A percentile compares a stretch with the other conserved stretches of the same genome.
These are phyloP conservation scores for Podospora pseudopauciseta DNA, from an alignment of 495 filamentous ascomycete species.

Conservation along the genomic window DNA sequence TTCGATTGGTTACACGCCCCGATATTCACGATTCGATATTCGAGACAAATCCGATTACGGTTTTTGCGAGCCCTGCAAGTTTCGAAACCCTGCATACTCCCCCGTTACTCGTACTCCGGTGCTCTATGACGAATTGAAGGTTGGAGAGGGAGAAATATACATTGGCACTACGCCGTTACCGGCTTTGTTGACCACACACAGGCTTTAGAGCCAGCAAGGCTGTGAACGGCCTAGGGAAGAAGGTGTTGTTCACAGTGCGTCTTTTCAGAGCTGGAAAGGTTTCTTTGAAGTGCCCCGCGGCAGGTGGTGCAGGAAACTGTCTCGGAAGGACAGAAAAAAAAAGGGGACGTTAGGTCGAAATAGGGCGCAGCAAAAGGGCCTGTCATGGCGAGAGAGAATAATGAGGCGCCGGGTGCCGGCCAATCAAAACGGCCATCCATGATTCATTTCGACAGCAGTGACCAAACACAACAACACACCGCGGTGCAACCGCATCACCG, in stretches of 20 bases:
- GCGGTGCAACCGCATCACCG: constrained; percentile 28
- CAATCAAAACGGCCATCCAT: constrained; percentile 49
- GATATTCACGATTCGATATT: not conserved
- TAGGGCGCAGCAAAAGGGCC: not conserved
- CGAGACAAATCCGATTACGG: constrained; percentile 7
- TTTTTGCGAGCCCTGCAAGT: not conserved
- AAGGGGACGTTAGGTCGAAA: not conserved
- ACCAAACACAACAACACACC: constrained; percentile 25
- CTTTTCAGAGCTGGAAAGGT: not conserved
- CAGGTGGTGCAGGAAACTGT: not conserved
- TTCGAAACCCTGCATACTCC: not conserved
- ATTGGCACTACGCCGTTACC: not conserved
- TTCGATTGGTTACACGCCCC: constrained; percentile 4
- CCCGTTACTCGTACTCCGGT: not conserved
- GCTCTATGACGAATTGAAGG: constrained; percentile 1
- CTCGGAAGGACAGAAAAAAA: not conserved
- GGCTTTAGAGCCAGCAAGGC: not conserved
- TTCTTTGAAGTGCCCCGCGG: not conserved
- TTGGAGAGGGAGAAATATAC: not conserved
- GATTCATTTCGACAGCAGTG: constrained; percentile 37
- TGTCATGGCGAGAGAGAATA: constrained; percentile 32
- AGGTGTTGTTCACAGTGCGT: not conserved
- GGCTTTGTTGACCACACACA: too few species aligned
- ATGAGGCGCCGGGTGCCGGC: constrained; percentile 34
- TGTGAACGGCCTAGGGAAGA: not conserved